phyloP scores from a whole-genome alignment of 2,329 filamentous ascomycete species.

The Epichloe aotearoae region DNA sequence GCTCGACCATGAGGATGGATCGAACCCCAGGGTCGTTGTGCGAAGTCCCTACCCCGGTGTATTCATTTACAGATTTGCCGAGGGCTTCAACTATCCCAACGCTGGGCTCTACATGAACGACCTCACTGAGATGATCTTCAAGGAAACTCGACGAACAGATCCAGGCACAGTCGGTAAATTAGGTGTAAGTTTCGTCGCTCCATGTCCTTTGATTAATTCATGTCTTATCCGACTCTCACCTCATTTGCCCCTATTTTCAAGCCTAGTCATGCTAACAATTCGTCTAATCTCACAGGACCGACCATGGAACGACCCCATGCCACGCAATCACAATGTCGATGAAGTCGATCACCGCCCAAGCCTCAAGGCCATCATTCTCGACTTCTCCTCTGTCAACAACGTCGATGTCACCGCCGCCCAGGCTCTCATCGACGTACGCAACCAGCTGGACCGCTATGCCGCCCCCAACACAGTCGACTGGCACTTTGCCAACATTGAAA shows the following conservation, averaged over 20 bases:
- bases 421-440: constrained; percentile 38
- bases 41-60: constrained; percentile 38
- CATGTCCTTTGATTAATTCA: no score
- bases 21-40: constrained; percentile 33
- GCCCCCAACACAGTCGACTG: constrained; percentile 31
- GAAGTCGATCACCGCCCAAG: constrained; percentile 29
- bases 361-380: constrained; percentile 41
- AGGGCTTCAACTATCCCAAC: constrained; percentile 45
- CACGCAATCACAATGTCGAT: constrained; percentile 18
- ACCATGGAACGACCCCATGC: constrained; percentile 43
- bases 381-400: constrained; percentile 41
- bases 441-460: constrained; percentile 38
- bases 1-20: constrained; percentile 34
- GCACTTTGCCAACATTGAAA: constrained; percentile 39
- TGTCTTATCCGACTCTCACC: no score
- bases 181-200: constrained; percentile 22
- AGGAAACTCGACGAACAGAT: constrained; percentile 31
- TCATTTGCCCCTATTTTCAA: neutral
- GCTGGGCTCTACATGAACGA: constrained; percentile 37
- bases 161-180: constrained; percentile 30
- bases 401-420: constrained; percentile 44
- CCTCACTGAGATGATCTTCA: constrained; percentile 31
- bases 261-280: constrained; percentile 5
- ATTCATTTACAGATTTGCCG: constrained; percentile 41
- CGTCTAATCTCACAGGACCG: constrained; percentile 26